phyloP scores from a whole-genome alignment of 1,284 basidiomycete genomes.

The Trametes versicolor region DNA sequence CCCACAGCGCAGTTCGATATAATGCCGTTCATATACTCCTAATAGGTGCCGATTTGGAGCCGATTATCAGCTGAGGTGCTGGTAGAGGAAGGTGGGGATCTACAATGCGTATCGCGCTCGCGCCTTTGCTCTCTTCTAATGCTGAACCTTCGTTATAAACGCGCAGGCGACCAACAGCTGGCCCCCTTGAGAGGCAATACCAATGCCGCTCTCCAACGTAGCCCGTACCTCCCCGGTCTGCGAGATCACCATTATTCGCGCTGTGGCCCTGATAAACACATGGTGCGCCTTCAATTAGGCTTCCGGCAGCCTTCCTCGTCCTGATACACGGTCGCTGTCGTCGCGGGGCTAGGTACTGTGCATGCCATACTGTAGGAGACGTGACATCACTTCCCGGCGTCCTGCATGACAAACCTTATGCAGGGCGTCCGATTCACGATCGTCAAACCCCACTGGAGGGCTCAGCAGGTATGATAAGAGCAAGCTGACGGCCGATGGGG shows the following conservation, averaged over 20 bases:
- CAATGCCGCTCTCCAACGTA: no score
- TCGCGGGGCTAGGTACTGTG: constrained; percentile 9
- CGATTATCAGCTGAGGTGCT: constrained; percentile 8
- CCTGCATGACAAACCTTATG: constrained; percentile 11
- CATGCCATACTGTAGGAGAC: constrained; percentile 3
- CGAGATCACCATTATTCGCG: neutral
- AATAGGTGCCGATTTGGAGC: constrained; percentile 7
- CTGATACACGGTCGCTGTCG: constrained; percentile 4
- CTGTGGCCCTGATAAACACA: neutral
- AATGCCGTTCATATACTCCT: neutral
- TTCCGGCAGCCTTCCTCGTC: constrained; percentile 10
- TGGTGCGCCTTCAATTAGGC: constrained; percentile 10
- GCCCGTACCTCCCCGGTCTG: neutral
- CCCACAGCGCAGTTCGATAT: neutral
- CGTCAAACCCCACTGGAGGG: neutral
- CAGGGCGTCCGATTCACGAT: constrained; percentile 17
- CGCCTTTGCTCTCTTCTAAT: neutral
- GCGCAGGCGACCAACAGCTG: neutral
- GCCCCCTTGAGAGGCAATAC: no score
- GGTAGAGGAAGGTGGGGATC: neutral
- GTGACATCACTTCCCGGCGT: constrained; percentile 22
- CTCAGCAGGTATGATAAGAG: constrained; percentile 13
- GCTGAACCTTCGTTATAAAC: constrained; percentile 1
- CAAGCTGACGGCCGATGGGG: neutral
- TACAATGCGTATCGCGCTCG: neutral